Conservation (phyloP, 73 alveolate genomes). For the Paramecium caudatum region DNA sequence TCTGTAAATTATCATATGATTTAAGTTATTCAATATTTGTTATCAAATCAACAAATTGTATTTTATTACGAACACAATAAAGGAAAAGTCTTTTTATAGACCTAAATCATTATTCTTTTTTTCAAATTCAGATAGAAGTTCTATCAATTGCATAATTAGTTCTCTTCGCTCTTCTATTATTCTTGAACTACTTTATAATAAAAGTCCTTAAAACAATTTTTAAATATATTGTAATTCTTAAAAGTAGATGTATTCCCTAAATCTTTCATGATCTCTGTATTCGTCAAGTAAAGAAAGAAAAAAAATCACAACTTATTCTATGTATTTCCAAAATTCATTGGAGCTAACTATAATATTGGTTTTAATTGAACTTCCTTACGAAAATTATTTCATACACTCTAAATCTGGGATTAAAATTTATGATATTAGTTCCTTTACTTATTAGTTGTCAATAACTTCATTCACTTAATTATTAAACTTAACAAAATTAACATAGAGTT, state of each 20-base stretch:
- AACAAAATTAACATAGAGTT: conserved; percentile 65
- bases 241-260: neutral
- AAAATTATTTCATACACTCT: conserved; percentile 24
- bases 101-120: neutral
- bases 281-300: neutral
- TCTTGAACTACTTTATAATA: neutral
- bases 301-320: neutral
- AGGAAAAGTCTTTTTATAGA: neutral
- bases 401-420: conserved; percentile 52
- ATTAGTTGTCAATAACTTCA: conserved; percentile 24
- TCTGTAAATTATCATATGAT: neutral
- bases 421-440: conserved; percentile 45
- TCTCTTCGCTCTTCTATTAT: conserved; percentile 1
- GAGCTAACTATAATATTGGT: neutral
- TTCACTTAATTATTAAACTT: conserved; percentile 8
- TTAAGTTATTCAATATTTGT: neutral
- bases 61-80: neutral
- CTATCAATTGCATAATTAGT: neutral
- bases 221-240: neutral
- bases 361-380: neutral
- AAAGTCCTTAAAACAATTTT: neutral
- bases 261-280: neutral
- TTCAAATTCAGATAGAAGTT: neutral
- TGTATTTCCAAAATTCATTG: conserved; percentile 25
- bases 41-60: neutral